Evolutionary conservation across 495 filamentous ascomycete genomes (phyloP).

Genomic region (Tuber microsphaerosporum): DNA sequence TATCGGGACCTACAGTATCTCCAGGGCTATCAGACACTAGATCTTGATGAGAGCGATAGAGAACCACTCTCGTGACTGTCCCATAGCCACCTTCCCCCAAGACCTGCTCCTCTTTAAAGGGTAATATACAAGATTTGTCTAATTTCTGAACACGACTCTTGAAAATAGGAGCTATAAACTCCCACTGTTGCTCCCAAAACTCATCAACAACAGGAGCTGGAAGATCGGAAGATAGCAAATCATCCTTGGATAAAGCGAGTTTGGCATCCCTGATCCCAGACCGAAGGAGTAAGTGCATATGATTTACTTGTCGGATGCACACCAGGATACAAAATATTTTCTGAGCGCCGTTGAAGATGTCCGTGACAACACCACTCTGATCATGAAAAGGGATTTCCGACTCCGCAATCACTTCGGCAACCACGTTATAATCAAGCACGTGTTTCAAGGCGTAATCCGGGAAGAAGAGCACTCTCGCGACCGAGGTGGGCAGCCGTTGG

Average conservation of each 20-base stretch:
- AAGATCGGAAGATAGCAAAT: background rate
- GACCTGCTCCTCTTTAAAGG: background rate
- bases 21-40: background rate
- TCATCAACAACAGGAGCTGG: background rate
- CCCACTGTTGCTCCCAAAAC: background rate
- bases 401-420: background rate
- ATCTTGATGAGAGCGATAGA: background rate
- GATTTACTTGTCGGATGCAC: background rate
- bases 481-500: background rate
- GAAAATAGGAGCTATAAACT: background rate
- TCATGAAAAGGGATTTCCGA: background rate
- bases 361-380: background rate
- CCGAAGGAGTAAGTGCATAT: background rate
- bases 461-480: background rate
- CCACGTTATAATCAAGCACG: background rate
- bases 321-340: conserved; percentile 12
- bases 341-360: background rate
- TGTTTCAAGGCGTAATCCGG: background rate
- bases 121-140: background rate
- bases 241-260: background rate
- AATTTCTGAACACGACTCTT: background rate
- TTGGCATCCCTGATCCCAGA: background rate
- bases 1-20: background rate
- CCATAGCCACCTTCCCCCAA: background rate
- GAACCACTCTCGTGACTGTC: background rate